These are phyloP conservation scores for Colletotrichum sidae DNA, from an alignment of 2,329 filamentous ascomycete genomes.

Conservation along the genomic window DNA sequence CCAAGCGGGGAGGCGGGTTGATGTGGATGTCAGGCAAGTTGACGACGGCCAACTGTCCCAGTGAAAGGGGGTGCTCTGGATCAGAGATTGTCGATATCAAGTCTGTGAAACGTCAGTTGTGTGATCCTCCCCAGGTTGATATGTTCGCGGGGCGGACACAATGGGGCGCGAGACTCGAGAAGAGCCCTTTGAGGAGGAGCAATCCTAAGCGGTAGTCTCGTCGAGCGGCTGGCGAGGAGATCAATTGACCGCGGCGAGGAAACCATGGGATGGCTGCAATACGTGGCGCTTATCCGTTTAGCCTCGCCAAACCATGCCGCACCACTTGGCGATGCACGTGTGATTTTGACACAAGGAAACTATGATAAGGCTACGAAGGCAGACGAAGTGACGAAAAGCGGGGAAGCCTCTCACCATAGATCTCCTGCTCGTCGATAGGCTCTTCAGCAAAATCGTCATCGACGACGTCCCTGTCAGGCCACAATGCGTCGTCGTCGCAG, in stretches of 20 bases:
- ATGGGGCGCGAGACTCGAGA: background rate
- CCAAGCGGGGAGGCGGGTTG: conserved; percentile 70
- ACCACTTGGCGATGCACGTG: background rate
- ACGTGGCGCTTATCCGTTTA: conserved; percentile 11
- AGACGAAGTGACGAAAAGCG: background rate
- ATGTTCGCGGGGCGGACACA: conserved; percentile 8
- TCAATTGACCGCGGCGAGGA: conserved; percentile 6
- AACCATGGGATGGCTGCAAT: conserved; percentile 1
- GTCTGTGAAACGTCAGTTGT: conserved; percentile 67
- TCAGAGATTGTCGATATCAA: conserved; percentile 95
- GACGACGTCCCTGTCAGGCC: conserved; percentile 50
- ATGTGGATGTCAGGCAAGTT: conserved; percentile 95
- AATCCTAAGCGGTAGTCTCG: background rate
- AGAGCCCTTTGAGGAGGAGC: background rate
- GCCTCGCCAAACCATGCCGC: background rate
- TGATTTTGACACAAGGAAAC: background rate
- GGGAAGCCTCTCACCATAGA: conserved; percentile 75
- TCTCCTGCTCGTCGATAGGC: conserved; percentile 95
- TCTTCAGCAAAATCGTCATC: conserved; percentile 75
- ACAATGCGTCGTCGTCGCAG: conserved; percentile 50
- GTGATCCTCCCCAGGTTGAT: conserved; percentile 38
- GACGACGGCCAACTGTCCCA: conserved; percentile 93
- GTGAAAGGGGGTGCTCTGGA: conserved; percentile 93
- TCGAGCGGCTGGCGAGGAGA: background rate
- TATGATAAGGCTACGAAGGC: background rate